Percentiles rank a stretch among this genome's conserved stretches.
Conservation (phyloP, 192 early-diverging fungal species). For the Thoreauomyces humboldtii region DNA sequence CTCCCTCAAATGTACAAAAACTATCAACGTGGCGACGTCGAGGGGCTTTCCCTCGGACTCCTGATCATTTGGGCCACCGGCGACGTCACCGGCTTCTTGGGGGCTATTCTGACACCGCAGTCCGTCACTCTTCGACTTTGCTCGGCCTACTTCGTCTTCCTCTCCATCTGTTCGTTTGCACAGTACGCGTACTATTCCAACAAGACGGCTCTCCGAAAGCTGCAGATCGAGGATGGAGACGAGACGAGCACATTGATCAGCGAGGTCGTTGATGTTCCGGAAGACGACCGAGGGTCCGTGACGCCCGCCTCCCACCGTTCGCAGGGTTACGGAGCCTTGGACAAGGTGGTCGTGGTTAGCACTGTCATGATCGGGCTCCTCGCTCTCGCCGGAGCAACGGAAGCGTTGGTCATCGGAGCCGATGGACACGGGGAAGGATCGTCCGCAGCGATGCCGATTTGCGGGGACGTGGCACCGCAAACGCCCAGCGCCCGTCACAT, state of each 20-base stretch:
- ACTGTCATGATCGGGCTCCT: not conserved
- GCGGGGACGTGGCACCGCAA: not conserved
- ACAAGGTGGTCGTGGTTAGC: not conserved
- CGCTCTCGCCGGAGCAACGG: not conserved
- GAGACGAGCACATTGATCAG: not conserved
- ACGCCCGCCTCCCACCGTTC: not conserved
- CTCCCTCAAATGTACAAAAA: constrained; percentile 49
- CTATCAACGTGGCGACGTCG: constrained; percentile 36
- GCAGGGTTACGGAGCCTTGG: not conserved
- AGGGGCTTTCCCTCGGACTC: constrained; percentile 42
- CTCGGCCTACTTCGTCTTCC: constrained; percentile 40
- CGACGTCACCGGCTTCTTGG: constrained; percentile 36
- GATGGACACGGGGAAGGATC: not conserved
- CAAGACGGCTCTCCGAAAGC: not conserved
- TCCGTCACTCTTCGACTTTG: constrained; percentile 36
- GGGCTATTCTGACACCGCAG: constrained; percentile 50
- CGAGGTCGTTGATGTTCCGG: not conserved
- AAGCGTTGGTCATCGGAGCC: not conserved
- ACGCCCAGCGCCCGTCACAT: not conserved
- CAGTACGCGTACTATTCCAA: constrained; percentile 45
- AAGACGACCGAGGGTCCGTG: not conserved
- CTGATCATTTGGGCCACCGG: constrained; percentile 40
- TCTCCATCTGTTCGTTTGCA: constrained; percentile 35
- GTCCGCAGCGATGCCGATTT: not conserved
- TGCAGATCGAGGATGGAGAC: not conserved